A percentile compares a stretch with the other conserved stretches of the same genome.
Conservation (phyloP, 805 yeast species). For the Candida tallmaniae region DNA sequence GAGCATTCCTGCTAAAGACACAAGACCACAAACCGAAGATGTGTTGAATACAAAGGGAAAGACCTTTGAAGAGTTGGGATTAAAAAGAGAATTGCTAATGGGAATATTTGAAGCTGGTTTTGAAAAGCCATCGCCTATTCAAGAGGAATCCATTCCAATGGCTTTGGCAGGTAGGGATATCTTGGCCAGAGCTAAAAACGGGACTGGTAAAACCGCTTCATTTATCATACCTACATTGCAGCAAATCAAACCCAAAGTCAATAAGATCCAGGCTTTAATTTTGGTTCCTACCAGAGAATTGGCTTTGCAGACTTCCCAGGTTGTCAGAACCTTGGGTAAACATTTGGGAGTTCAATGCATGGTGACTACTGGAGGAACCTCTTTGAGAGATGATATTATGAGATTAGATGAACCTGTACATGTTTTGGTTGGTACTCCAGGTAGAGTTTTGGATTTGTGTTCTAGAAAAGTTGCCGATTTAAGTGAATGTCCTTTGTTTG, state of each 20-base stretch:
- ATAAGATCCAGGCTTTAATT: slow-evolving; percentile 86
- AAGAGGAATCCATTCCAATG: slow-evolving; percentile 94
- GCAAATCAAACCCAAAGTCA: slow-evolving; percentile 75
- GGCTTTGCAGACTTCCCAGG: slow-evolving; percentile 96
- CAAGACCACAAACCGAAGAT: slow-evolving; percentile 97
- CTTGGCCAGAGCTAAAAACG: slow-evolving; percentile 96
- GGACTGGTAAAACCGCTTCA: slow-evolving; percentile 98
- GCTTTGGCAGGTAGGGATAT: slow-evolving; percentile 95
- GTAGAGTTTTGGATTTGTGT: slow-evolving; percentile 93
- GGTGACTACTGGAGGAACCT: slow-evolving; percentile 99
- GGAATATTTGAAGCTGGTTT: slow-evolving; percentile 99
- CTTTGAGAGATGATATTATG: slow-evolving; percentile 87
- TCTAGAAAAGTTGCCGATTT: slow-evolving; percentile 83
- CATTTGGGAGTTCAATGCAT: slow-evolving; percentile 89
- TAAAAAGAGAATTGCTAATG: slow-evolving; percentile 92
- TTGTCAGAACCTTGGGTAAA: slow-evolving; percentile 90
- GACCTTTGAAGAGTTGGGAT: slow-evolving; percentile 84
- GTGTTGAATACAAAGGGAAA: slow-evolving; percentile 88
- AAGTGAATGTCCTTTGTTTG: slow-evolving; percentile 78
- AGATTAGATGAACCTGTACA: slow-evolving; percentile 93
- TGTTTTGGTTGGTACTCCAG: slow-evolving; percentile 95
- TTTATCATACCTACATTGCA: slow-evolving; percentile 92
- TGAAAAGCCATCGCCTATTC: slow-evolving; percentile 96
- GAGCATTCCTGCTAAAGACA: slow-evolving; percentile 76
- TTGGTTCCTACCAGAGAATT: slow-evolving; percentile 97